Evolutionary conservation across 2,329 filamentous ascomycete species (phyloP).

Genomic region (Stemphylium beticola): DNA sequence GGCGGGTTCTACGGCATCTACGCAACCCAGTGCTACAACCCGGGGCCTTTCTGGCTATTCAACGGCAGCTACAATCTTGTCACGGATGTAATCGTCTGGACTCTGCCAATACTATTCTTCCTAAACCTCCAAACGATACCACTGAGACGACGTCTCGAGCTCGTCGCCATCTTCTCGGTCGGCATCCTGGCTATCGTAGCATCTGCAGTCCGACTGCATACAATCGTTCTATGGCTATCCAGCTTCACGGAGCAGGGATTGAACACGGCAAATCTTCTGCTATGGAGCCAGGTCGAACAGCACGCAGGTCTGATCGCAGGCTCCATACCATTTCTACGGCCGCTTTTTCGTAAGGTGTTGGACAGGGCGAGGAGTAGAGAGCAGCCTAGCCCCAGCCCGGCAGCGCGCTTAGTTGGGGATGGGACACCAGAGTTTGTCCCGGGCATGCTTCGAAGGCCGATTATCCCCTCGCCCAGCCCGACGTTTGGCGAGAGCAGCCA

Average conservation of each 20-base stretch:
- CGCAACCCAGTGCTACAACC: constrained; percentile 33
- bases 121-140: constrained; percentile 54
- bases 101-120: constrained; percentile 54
- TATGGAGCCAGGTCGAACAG: constrained; percentile 44
- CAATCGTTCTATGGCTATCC: constrained; percentile 37
- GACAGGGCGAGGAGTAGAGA: constrained; percentile 9
- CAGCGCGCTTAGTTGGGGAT: constrained; percentile 14
- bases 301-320: constrained; percentile 40
- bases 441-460: constrained; percentile 22
- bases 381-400: constrained; percentile 22
- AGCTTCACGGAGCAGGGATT: constrained; percentile 18
- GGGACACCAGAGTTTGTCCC: constrained; percentile 11
- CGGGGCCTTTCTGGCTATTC: constrained; percentile 34
- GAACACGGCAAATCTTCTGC: constrained; percentile 28
- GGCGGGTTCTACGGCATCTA: constrained; percentile 20
- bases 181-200: constrained; percentile 40
- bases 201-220: constrained; percentile 36
- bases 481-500: constrained; percentile 19
- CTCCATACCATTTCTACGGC: constrained; percentile 42
- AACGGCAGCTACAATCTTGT: constrained; percentile 52
- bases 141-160: constrained; percentile 55
- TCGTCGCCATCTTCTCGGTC: constrained; percentile 48
- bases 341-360: constrained; percentile 26
- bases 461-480: constrained; percentile 33
- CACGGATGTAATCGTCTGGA: constrained; percentile 52